Evolutionary conservation across 2,329 filamentous ascomycete species (phyloP).

Genomic region (Canariomyces notabilis): DNA sequence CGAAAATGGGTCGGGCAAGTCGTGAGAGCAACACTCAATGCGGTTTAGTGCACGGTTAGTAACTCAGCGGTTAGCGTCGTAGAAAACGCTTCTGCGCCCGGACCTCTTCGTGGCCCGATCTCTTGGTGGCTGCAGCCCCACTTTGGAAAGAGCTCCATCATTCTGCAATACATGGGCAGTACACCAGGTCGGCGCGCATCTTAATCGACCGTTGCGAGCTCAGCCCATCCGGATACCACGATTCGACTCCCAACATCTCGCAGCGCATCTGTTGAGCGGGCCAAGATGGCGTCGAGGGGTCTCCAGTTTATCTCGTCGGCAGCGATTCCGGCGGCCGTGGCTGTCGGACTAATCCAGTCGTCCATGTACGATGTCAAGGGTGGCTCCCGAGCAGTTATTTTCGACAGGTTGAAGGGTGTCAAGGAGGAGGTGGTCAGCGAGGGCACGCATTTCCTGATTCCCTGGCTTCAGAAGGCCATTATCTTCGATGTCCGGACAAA

Average conservation of each 20-base stretch:
- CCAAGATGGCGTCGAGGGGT: slow-evolving; percentile 23
- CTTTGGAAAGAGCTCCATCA: slow-evolving; percentile 24
- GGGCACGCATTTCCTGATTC: slow-evolving; percentile 92
- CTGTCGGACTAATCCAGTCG: slow-evolving; percentile 62
- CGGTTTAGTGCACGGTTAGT: slow-evolving; percentile 18
- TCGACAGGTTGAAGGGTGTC: slow-evolving; percentile 87
- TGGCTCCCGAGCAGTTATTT: slow-evolving; percentile 92
- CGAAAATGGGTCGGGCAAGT: slow-evolving; percentile 20
- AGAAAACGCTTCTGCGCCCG: slow-evolving; percentile 16
- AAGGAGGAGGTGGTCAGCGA: slow-evolving; percentile 91
- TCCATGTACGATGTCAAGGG: slow-evolving; percentile 97
- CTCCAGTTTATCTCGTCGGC: slow-evolving; percentile 21
- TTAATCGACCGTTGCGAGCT: slow-evolving; percentile 6
- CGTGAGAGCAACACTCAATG: slow-evolving; percentile 24
- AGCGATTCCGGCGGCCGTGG: slow-evolving; percentile 66
- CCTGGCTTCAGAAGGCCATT: slow-evolving; percentile 92
- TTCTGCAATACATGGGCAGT: no score
- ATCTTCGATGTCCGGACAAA: slow-evolving; percentile 97
- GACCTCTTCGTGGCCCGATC: slow-evolving; percentile 1
- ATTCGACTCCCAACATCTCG: not conserved
- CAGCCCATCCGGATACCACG: slow-evolving; percentile 3
- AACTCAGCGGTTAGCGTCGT: slow-evolving; percentile 3
- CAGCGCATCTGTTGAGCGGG: not conserved
- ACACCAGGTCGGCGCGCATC: no score
- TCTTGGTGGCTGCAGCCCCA: slow-evolving; percentile 10